Conservation (phyloP, 2,329 filamentous ascomycete genomes). For the Colletotrichum sp. region DNA sequence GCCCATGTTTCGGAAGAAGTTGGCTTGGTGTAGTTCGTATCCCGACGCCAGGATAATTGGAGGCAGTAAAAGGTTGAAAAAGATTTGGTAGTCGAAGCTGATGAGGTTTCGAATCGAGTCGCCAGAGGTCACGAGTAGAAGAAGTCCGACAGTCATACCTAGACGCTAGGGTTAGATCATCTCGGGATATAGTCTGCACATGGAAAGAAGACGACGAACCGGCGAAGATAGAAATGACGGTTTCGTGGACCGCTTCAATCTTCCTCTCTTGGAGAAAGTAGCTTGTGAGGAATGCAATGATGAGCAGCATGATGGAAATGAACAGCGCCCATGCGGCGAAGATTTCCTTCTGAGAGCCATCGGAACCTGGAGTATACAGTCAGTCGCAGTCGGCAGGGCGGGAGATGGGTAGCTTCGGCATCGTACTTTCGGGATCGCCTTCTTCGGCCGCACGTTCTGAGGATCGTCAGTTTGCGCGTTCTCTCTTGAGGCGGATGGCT, state of each 20-base stretch:
- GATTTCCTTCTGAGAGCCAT: conserved; percentile 78
- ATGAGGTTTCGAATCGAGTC: conserved; percentile 88
- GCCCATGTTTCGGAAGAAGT: conserved; percentile 98
- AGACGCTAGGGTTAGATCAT: background rate
- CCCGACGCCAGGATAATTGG: conserved; percentile 97
- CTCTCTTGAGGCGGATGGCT: background rate
- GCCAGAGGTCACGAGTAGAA: conserved; percentile 81
- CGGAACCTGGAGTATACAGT: conserved; percentile 14
- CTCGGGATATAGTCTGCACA: too few species aligned
- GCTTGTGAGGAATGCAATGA: conserved; percentile 93
- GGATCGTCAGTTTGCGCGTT: conserved; percentile 1
- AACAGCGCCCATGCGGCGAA: conserved; percentile 97
- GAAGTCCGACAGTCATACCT: conserved; percentile 95
- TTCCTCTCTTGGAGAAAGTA: conserved; percentile 97
- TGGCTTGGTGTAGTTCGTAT: conserved; percentile 96
- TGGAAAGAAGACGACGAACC: conserved; percentile 54
- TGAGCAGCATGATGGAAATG: conserved; percentile 93
- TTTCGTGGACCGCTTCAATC: conserved; percentile 97
- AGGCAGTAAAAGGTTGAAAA: conserved; percentile 98
- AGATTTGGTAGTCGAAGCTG: conserved; percentile 98
- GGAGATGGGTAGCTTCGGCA: background rate
- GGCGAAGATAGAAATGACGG: conserved; percentile 96
- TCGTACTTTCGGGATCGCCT: conserved; percentile 18
- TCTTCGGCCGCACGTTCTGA: conserved; percentile 17
- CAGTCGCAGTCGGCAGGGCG: conserved; percentile 10